A percentile compares a stretch with the other conserved stretches of the same genome.
phyloP scores from a whole-genome alignment of 805 yeast genomes.

The Sungouiella blattae region DNA sequence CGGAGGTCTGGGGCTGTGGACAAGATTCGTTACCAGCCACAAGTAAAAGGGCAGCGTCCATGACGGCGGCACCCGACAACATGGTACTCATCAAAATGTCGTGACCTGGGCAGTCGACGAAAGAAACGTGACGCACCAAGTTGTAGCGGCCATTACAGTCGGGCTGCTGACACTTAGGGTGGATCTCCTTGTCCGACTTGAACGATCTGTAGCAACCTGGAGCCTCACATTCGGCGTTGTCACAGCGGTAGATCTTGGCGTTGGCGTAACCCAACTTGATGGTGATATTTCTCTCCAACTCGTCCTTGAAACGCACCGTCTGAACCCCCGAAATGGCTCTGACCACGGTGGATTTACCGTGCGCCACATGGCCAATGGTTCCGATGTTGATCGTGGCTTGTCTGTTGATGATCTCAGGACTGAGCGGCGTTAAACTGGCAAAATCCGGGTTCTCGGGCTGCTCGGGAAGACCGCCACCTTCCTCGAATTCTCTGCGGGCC shows the following conservation, averaged over 20 bases:
- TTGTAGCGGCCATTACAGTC: slow-evolving; percentile 89
- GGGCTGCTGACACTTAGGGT: slow-evolving; percentile 85
- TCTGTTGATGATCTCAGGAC: slow-evolving; percentile 95
- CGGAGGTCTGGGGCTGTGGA: slow-evolving; percentile 99
- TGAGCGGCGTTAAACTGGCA: slow-evolving; percentile 72
- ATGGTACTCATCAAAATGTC: slow-evolving; percentile 99
- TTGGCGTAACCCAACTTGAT: slow-evolving; percentile 98
- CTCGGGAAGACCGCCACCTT: slow-evolving; percentile 97
- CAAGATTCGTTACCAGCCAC: slow-evolving; percentile 99
- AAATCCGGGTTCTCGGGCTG: slow-evolving; percentile 92
- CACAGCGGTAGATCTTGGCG: slow-evolving; percentile 95
- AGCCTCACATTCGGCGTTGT: slow-evolving; percentile 78
- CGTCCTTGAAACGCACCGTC: slow-evolving; percentile 98
- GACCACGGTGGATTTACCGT: slow-evolving; percentile 91
- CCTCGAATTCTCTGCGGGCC: slow-evolving; percentile 84
- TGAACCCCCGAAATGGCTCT: slow-evolving; percentile 98
- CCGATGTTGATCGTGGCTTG: slow-evolving; percentile 99
- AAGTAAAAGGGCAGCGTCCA: slow-evolving; percentile 97
- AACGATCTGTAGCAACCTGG: slow-evolving; percentile 95
- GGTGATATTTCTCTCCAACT: slow-evolving; percentile 97
- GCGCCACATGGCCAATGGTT: slow-evolving; percentile 94
- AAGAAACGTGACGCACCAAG: slow-evolving; percentile 92
- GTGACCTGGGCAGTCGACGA: slow-evolving; percentile 99
- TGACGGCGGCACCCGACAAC: slow-evolving; percentile 99
- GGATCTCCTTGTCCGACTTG: slow-evolving; percentile 90